A percentile compares a stretch with the other conserved stretches of the same genome.
phyloP scores from a whole-genome alignment of 2,329 filamentous ascomycete genomes.

The Penicillium sp. region DNA sequence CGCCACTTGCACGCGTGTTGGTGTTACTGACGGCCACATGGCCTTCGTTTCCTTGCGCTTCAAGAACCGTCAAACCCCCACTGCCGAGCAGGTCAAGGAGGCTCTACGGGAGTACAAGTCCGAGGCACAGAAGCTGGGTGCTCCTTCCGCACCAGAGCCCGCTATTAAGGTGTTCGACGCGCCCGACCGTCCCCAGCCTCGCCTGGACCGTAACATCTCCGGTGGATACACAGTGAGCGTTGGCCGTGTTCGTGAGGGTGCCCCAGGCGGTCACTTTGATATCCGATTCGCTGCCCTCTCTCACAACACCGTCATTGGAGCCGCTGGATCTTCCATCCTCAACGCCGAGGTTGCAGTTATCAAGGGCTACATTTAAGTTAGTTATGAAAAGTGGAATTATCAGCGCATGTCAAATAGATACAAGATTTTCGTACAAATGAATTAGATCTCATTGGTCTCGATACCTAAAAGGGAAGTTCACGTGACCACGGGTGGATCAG shows the following conservation, averaged over 20 bases:
- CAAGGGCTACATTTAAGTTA: conserved; percentile 70
- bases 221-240: conserved; percentile 89
- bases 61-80: conserved; percentile 69
- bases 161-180: conserved; percentile 89
- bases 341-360: conserved; percentile 91
- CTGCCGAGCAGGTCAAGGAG: conserved; percentile 70
- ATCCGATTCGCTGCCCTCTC: conserved; percentile 92
- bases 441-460: background rate
- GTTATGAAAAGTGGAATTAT: conserved; percentile 17
- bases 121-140: conserved; percentile 79
- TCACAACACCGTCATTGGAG: conserved; percentile 90
- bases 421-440: conserved; percentile 1
- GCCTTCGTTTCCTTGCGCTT: conserved; percentile 91
- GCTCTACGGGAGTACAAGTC: conserved; percentile 77
- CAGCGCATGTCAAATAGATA: conserved; percentile 20
- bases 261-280: conserved; percentile 79
- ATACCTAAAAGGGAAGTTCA: conserved; percentile 8
- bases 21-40: conserved; percentile 93
- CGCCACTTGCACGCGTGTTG: conserved; percentile 87
- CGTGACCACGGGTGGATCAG: background rate
- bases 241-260: conserved; percentile 79
- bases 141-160: conserved; percentile 76
- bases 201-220: conserved; percentile 81
- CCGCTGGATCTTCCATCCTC: conserved; percentile 91
- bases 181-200: conserved; percentile 83